Conservation (phyloP, 23 red algal species). For the Gracilaria vermiculophylla region DNA sequence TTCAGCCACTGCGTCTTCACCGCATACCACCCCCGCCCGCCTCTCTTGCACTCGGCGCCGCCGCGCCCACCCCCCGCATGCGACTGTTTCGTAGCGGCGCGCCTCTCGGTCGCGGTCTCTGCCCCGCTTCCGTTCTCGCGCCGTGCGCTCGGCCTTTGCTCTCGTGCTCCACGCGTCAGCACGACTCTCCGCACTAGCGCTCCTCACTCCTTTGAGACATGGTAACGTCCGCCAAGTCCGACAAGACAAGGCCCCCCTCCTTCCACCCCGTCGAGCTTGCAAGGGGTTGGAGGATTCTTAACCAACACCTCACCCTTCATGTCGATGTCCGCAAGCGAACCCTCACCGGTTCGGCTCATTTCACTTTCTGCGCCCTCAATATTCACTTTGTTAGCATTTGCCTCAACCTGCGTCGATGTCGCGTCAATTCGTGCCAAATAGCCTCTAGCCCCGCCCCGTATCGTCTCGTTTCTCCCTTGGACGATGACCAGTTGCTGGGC, state of each 20-base stretch:
- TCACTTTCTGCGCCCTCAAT: conserved; percentile 49
- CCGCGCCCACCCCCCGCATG: neutral
- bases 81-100: conserved; percentile 6
- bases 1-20: neutral
- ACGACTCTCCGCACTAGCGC: neutral
- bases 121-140: conserved; percentile 34
- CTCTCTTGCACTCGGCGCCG: conserved; percentile 2
- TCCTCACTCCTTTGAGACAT: neutral
- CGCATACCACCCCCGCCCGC: neutral
- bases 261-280: conserved; percentile 55
- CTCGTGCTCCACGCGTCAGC: neutral
- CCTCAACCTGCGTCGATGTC: conserved; percentile 63
- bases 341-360: conserved; percentile 15
- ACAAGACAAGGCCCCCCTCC: conserved; percentile 35
- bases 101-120: conserved; percentile 29
- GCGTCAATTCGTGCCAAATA: conserved; percentile 31
- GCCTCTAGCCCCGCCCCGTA: conserved; percentile 1
- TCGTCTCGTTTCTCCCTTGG: conserved; percentile 24
- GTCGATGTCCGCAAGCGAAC: conserved; percentile 33
- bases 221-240: conserved; percentile 52
- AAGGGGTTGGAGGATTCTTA: conserved; percentile 48
- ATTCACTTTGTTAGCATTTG: conserved; percentile 30
- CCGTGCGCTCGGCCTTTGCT: neutral
- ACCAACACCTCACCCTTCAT: conserved; percentile 11
- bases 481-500: conserved; percentile 45